Percentiles rank a stretch among this genome's conserved stretches.
Conservation (phyloP, 1,284 basidiomycete species). For the Veloboletus limbatus region DNA sequence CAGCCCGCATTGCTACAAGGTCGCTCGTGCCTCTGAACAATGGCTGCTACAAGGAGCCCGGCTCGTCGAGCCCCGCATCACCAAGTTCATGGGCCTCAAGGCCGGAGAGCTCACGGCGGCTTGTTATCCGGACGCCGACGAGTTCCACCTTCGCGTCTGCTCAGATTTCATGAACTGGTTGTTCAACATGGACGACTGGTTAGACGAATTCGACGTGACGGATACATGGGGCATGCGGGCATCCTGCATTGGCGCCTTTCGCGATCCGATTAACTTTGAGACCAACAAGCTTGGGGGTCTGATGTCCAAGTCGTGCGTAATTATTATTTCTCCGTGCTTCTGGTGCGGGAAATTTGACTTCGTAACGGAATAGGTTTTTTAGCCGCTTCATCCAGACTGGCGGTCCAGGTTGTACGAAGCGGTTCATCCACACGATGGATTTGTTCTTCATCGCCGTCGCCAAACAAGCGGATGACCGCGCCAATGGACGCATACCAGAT, state of each 20-base stretch:
- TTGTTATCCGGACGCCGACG: conserved; percentile 55
- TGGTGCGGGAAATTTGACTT: conserved; percentile 8
- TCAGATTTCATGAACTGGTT: conserved; percentile 59
- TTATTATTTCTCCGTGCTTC: conserved; percentile 12
- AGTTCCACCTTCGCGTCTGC: conserved; percentile 58
- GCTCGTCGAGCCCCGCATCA: conserved; percentile 49
- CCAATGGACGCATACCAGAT: conserved; percentile 45
- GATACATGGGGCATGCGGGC: conserved; percentile 40
- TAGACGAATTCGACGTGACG: conserved; percentile 45
- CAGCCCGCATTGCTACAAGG: conserved; percentile 50
- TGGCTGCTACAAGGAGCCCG: conserved; percentile 56
- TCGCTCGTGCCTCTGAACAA: conserved; percentile 53
- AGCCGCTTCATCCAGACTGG: conserved; percentile 46
- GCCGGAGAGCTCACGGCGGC: conserved; percentile 65
- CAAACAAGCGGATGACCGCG: conserved; percentile 51
- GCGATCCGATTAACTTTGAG: conserved; percentile 42
- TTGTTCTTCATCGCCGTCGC: conserved; percentile 55
- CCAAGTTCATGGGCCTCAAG: conserved; percentile 54
- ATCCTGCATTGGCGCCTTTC: conserved; percentile 53
- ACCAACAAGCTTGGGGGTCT: conserved; percentile 50
- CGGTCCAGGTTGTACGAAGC: conserved; percentile 48
- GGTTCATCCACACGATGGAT: conserved; percentile 55
- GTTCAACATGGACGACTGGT: conserved; percentile 56
- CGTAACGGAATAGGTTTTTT: conserved; percentile 44
- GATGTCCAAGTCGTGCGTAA: conserved; percentile 52